Base-by-base conservation (phyloP, 805 yeast species). In the Candida mattraensis region DNA sequence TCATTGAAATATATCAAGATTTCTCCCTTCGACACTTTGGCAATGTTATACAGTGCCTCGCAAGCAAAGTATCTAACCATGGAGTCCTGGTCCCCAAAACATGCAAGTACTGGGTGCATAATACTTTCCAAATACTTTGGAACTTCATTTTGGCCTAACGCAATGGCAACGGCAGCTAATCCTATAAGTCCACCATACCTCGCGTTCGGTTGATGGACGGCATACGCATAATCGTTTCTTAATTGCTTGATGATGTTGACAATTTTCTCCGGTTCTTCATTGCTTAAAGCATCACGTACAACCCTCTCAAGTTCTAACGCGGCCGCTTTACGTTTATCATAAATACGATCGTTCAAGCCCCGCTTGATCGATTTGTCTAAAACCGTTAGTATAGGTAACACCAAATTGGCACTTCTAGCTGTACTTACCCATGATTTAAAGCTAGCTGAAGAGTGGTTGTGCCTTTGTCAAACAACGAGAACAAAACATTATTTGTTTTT, bases 51-150 rank as follows among this genome's bases (percentile, higher is more conserved):
- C 42, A 93, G 69, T 30, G 95, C 83, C 55, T 93, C 99, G 64
- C 98, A 93, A 0, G 99, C 97, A 59, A 88, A 93, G 54, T 93
- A 93, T 36, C 99, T 72, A 7, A 93, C 99, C 48, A 95, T 77
- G n/a, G 96, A 91, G 58, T 93, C 96, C 42, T 93, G 96, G 54
- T 93, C 99, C 32, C 95, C 91, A 59, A 93, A 93, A 40, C 97
- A 91, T 0, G 96, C 91, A 50, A 93, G 68, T 10, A 93, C 95
- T 0, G 99, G 97, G 43, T 87, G 93, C 44, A 93, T 78, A 39
- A 93, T 88, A 35, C 80, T 85, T 40, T 87, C 93, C 31, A 93
- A 62, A 52, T 87, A 91, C 38, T 68, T 67, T 0, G 96, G 93
- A 22, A 93, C 87, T 30, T 89, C 91, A 48, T 77, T 78, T 25